These are phyloP conservation scores for Mycena vulgaris DNA, from an alignment of 768 basidiomycete species.

Conservation along the genomic window DNA sequence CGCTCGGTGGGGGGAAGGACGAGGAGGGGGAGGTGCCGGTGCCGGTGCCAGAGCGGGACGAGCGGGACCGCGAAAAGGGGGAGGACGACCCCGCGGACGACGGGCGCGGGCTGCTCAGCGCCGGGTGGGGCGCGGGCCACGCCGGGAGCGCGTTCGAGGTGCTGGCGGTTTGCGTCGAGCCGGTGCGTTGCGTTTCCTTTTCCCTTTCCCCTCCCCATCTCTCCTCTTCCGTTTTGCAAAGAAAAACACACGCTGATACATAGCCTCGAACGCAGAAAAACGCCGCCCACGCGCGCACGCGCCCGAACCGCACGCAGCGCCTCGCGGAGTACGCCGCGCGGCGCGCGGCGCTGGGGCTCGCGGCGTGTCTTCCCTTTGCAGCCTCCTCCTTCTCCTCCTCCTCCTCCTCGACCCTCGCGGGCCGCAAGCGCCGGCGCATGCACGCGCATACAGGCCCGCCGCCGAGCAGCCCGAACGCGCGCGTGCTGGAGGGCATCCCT, in stretches of 20 bases:
- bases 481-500: constrained; percentile 56
- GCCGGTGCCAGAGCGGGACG: too few species aligned
- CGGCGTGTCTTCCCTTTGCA: neutral
- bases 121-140: constrained; percentile 84
- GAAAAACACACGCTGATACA: too few species aligned
- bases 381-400: constrained; percentile 30
- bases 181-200: constrained; percentile 60
- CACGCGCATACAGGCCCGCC: neutral
- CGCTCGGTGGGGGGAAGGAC: neutral
- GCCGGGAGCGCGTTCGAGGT: constrained; percentile 86
- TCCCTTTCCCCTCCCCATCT: neutral
- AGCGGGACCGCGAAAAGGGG: constrained; percentile 41
- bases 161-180: constrained; percentile 72
- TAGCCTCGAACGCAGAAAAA: too few species aligned
- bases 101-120: constrained; percentile 74
- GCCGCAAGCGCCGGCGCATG: neutral
- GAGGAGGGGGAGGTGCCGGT: constrained; percentile 40
- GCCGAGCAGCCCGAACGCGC: constrained; percentile 47
- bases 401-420: neutral
- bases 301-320: constrained; percentile 76
- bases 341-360: constrained; percentile 63
- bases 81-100: constrained; percentile 65
- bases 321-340: constrained; percentile 78
- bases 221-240: too few species aligned
- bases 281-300: constrained; percentile 65